Conservation (phyloP, 2,329 filamentous ascomycete species). For the Fusarium guadeloupense region DNA sequence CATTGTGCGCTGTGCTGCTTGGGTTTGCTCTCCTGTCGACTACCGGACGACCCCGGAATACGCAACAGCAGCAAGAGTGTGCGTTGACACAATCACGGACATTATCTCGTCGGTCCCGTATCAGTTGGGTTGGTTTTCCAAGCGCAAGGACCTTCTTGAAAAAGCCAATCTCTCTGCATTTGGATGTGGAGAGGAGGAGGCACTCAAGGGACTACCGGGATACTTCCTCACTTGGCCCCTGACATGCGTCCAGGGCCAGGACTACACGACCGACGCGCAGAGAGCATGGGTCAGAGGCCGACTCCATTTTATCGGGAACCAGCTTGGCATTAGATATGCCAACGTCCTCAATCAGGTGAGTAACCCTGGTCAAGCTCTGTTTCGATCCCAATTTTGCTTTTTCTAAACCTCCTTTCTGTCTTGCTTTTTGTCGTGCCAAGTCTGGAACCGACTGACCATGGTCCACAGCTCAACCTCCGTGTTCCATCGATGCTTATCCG, state of each 20-base stretch:
- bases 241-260: constrained; percentile 62
- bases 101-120: constrained; percentile 70
- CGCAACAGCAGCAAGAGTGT: constrained; percentile 61
- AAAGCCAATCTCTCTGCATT: constrained; percentile 56
- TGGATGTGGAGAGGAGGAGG: constrained; percentile 59
- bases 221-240: constrained; percentile 70
- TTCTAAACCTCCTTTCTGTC: constrained; percentile 1
- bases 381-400: background rate
- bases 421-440: constrained; percentile 21
- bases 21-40: constrained; percentile 68
- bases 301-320: constrained; percentile 62
- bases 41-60: constrained; percentile 71
- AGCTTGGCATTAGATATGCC: constrained; percentile 67
- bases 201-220: constrained; percentile 63
- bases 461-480: constrained; percentile 62
- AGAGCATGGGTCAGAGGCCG: constrained; percentile 64
- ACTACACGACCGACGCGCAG: constrained; percentile 68
- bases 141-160: constrained; percentile 53
- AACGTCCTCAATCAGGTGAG: constrained; percentile 63
- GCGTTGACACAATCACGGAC: constrained; percentile 64
- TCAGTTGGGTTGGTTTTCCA: constrained; percentile 67
- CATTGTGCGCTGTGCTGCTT: constrained; percentile 67
- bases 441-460: constrained; percentile 15
- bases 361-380: background rate
- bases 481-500: constrained; percentile 71